Evolutionary conservation across 257 asterid species (phyloP), one percentile per base, ranked within the genome.

Genomic region (Solanum chilense): DNA sequence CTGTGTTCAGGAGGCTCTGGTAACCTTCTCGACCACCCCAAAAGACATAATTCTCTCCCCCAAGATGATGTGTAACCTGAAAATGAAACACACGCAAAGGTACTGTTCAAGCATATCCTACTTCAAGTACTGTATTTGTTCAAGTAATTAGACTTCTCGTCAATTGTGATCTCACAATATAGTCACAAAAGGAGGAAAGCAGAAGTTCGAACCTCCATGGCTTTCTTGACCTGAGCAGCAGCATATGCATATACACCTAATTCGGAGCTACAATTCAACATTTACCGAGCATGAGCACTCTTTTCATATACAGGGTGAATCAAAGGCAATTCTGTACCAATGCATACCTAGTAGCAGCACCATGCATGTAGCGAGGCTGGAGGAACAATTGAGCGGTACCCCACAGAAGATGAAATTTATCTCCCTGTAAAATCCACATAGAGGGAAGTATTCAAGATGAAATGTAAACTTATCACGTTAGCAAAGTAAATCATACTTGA

Each of bases 1-100:
- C 98, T 15, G 99, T 96, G 93, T 97, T 97, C 90, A 97, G 86
- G 86, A 97, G 99, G 86, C 95, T 88, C 88, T 96, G 99, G 89
- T 97, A 97, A 76, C 99, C 99, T 88, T 97, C 99, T 69, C 99
- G 98, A 75, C 99, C 99, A 86, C 99, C 99, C 99, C 99, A 95
- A 89, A 95, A 97, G 64, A 94, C 99, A 85, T 93, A 97, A 88
- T 97, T 97, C 91, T 97, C 99, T 86, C 99, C 99, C 42, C 99
- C 99, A 39, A 97, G 97, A 93, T 94, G 92, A 89, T 97, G 98
- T 31, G 99, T 97, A 84, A 97, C 99, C 99, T 97, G 90, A 84
- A 37, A 68, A 25, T 81, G 71, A 21, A 76, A 90, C 71, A 78
- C 31, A 25, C 1, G 66, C 70, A 84, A 60, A 71, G 33, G 82